Base-by-base conservation (phyloP, 2,329 filamentous ascomycete genomes). In the Cyanodermella asteris region DNA sequence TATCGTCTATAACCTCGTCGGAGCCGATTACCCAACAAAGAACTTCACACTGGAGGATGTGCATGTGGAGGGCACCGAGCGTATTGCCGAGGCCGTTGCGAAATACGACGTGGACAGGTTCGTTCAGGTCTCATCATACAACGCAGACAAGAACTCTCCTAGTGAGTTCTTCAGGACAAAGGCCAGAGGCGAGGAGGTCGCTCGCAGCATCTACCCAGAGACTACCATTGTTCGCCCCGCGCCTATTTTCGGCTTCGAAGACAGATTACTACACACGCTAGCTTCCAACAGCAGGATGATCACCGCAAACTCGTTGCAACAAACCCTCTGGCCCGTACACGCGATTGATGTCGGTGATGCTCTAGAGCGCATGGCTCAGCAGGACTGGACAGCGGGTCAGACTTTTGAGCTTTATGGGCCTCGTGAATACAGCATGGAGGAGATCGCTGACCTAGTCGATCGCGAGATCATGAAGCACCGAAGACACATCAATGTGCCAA, bases 91-190 rank as follows among this genome's bases (percentile, higher is more conserved):
- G 46, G 81, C 87, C 26, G 80, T 81, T 26, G 87, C 84, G 41
- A 97, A 97, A 55, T 97, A 97, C 53, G 84, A 97, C 42, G 70
- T 93, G 37, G 87, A 97, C 53, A 72, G 87, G 36, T 97, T 78
- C 51, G 81, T 97, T 36, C 87, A 97, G 41, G 72, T 97, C 39
- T 97, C 87, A 7, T 91, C 82, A 16, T 82, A 90, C 62, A 94
- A 84, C 44, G 84, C 80, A 29, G 59, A 74, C 48, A 61, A 67
- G 21, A 61, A 76, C 37, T 94, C 84, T 11, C 51, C 71, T 3
- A 84, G 80, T 7, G 77, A 87, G 43, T 97, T 84, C 63, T 93
- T 75, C 52, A 61, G 73, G 31, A 91, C 81, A 38, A 97, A 74
- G 74, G 82, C 61, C 31, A 65, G 61, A 43, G 76, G 76, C 37